Conservation (phyloP, 495 filamentous ascomycete species). For the Aspergillus sparsus region DNA sequence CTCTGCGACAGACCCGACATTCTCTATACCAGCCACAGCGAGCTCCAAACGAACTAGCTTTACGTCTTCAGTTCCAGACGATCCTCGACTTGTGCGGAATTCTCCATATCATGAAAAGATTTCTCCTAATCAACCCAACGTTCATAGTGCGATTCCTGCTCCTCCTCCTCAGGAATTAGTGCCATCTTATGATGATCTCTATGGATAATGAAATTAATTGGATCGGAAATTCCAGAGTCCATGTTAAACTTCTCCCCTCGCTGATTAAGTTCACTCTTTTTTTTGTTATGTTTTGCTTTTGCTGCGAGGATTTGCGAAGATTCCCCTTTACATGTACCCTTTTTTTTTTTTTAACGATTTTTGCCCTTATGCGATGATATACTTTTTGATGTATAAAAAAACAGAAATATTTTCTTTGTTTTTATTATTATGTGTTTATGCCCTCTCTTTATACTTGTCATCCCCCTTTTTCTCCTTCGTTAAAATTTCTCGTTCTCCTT, state of each 20-base stretch:
- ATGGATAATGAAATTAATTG: conserved; percentile 32
- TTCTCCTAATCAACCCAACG: conserved; percentile 20
- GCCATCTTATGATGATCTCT: conserved; percentile 49
- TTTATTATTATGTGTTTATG: not conserved
- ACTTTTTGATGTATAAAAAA: no score
- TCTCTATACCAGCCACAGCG: conserved; percentile 32
- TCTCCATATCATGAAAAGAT: conserved; percentile 31
- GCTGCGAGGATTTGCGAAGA: no score
- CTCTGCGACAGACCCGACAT: conserved; percentile 29
- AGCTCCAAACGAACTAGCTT: conserved; percentile 44
- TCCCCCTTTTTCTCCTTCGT: no score
- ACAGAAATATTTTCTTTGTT: not conserved
- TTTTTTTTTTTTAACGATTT: no score
- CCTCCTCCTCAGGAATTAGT: conserved; percentile 37
- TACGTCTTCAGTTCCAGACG: conserved; percentile 39
- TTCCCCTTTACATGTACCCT: no score
- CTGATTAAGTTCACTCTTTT: not conserved
- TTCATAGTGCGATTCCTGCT: conserved; percentile 28
- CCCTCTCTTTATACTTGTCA: no score
- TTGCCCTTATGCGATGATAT: no score
- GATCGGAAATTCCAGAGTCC: not conserved
- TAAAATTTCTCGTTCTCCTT: no score
- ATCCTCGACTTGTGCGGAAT: conserved; percentile 31
- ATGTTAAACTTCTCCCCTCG: not conserved
- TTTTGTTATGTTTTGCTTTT: not conserved